phyloP scores from a whole-genome alignment of 75 land plant genomes.

The Sequoia sempervirens region DNA sequence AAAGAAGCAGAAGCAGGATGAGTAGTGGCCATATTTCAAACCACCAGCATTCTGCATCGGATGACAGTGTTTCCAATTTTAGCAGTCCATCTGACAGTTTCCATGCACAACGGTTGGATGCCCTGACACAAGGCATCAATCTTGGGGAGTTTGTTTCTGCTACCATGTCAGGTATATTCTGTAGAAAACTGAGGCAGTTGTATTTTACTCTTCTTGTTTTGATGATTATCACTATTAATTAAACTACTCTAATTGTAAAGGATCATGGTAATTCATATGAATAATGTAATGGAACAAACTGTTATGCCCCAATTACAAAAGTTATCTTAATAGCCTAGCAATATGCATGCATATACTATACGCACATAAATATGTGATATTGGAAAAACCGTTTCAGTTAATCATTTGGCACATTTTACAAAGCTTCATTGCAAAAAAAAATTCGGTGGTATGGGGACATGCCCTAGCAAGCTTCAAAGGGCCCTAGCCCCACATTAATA shows the following conservation, averaged over 20 bases:
- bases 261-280: background rate
- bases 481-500: background rate
- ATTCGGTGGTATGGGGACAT: background rate
- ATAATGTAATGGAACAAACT: background rate
- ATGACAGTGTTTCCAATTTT: slow-evolving; percentile 27
- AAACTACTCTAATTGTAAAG: background rate
- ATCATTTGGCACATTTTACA: background rate
- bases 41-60: slow-evolving; percentile 37
- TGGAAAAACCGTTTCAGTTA: background rate
- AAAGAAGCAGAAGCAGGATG: slow-evolving; percentile 48
- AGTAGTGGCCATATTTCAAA: slow-evolving; percentile 23
- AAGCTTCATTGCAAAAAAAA: background rate
- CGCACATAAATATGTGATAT: too few relatives aligned
- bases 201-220: background rate
- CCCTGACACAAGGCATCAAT: slow-evolving; percentile 39
- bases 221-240: background rate
- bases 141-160: slow-evolving; percentile 29
- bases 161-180: slow-evolving; percentile 32
- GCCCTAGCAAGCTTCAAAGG: background rate
- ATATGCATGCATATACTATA: background rate
- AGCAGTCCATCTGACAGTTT: slow-evolving; percentile 63
- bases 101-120: slow-evolving; percentile 40
- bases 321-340: background rate
- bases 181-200: background rate
- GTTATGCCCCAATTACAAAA: background rate